Percentiles rank a stretch among this genome's conserved stretches.
phyloP scores from a whole-genome alignment of 768 basidiomycete genomes.

The Macrolepiota dolichaula region DNA sequence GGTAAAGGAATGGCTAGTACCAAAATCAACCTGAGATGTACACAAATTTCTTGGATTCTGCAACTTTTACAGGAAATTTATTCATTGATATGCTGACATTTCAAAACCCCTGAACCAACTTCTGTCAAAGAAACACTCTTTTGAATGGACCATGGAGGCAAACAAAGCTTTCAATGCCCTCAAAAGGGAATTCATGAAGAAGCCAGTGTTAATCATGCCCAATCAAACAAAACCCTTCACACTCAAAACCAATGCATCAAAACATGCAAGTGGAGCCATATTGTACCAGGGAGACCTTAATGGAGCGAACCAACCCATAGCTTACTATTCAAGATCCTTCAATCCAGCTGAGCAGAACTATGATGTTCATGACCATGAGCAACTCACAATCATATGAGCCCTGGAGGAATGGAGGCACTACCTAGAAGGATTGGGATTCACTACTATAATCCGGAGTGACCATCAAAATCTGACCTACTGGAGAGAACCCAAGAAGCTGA shows the following conservation, averaged over 20 bases:
- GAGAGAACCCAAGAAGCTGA: slow-evolving; percentile 23
- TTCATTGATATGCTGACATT: not conserved
- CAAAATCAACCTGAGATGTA: not conserved
- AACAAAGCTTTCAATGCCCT: not conserved
- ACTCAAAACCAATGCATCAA: not conserved
- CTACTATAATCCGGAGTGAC: not conserved
- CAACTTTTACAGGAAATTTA: not conserved
- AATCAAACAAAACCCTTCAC: not conserved
- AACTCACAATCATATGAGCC: not conserved
- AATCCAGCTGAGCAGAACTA: not conserved
- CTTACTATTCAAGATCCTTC: slow-evolving; percentile 6
- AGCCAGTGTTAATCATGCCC: not conserved
- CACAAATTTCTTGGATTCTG: not conserved
- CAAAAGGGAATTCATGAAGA: not conserved
- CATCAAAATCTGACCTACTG: slow-evolving; percentile 7
- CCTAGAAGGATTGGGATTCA: not conserved
- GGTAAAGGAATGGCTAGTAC: not conserved
- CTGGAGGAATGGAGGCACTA: slow-evolving; percentile 14
- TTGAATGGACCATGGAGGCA: not conserved
- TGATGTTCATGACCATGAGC: not conserved
- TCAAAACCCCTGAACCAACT: not conserved
- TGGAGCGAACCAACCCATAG: not conserved
- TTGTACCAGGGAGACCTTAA: not conserved
- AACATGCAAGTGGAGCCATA: slow-evolving; percentile 6
- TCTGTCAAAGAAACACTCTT: not conserved